Evolutionary conservation across 1,284 basidiomycete genomes (phyloP).

Genomic region (Heterobasidion irregulare): DNA sequence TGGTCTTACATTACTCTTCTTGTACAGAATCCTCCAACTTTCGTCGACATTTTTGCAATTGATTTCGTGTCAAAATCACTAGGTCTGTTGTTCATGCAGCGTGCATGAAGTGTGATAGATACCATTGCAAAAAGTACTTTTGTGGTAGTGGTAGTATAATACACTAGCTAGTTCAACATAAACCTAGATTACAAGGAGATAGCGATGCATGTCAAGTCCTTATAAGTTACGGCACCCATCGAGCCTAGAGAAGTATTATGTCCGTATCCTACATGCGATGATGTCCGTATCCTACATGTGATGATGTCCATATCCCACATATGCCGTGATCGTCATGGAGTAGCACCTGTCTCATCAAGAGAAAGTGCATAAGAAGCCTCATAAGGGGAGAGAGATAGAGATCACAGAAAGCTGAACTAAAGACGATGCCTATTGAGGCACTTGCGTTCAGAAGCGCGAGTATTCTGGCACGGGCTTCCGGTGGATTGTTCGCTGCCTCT

Average conservation of each 20-base stretch:
- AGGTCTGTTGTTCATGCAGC: background rate
- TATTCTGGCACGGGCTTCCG: slow-evolving; percentile 12
- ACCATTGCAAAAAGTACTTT: background rate
- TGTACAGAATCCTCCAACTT: no score
- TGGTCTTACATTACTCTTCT: no score
- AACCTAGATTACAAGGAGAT: background rate
- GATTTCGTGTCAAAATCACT: no score
- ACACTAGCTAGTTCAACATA: background rate
- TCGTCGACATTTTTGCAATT: background rate
- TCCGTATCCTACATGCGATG: background rate
- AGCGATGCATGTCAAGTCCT: background rate
- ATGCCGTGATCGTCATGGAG: background rate
- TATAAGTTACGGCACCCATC: background rate
- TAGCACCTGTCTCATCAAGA: background rate
- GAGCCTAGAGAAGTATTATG: background rate
- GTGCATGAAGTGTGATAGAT: background rate
- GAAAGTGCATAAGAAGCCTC: no score
- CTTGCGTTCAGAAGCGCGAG: background rate
- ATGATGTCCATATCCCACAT: background rate
- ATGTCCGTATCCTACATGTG: background rate
- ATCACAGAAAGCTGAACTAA: background rate
- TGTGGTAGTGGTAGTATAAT: background rate
- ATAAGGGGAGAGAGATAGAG: background rate
- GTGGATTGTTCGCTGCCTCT: slow-evolving; percentile 9
- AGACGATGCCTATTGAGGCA: background rate